phyloP scores from a whole-genome alignment of 495 filamentous ascomycete species.

The Usnea hakonensis region DNA sequence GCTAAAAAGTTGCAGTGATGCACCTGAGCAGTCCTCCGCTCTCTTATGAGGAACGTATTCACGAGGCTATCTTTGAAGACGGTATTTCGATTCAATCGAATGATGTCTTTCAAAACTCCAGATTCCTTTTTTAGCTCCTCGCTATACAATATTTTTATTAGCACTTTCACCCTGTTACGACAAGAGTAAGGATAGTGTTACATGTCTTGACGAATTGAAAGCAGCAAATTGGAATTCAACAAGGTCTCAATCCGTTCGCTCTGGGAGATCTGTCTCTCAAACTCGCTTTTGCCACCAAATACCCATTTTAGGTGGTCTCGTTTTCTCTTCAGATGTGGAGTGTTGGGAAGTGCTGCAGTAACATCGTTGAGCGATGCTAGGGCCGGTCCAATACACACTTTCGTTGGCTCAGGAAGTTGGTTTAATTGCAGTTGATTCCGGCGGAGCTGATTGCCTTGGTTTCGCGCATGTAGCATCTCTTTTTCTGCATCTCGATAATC shows the following conservation, averaged over 20 bases:
- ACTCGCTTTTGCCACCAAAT: neutral
- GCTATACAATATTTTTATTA: neutral
- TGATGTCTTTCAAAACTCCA: neutral
- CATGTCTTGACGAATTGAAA: neutral
- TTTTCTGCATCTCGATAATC: conserved; percentile 5
- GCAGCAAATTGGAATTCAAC: neutral
- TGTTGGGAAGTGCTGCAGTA: neutral
- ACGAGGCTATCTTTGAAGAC: neutral
- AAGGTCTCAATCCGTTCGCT: neutral
- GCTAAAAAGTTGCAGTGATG: neutral
- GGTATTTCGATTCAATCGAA: neutral
- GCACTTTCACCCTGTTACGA: neutral
- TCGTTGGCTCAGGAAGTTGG: neutral
- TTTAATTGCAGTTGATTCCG: neutral
- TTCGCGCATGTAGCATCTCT: neutral
- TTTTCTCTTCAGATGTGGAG: neutral
- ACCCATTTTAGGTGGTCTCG: conserved; percentile 7
- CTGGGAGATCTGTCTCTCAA: neutral
- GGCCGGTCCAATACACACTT: neutral
- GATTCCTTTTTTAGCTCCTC: neutral
- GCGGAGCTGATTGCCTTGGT: conserved; percentile 2
- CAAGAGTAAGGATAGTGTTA: neutral
- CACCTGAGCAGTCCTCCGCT: conserved; percentile 1
- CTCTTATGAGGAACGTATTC: neutral
- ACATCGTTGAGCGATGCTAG: conserved; percentile 2